Base-by-base conservation (phyloP, 2,329 filamentous ascomycete species). In the Chrysoporthe austroafricana region DNA sequence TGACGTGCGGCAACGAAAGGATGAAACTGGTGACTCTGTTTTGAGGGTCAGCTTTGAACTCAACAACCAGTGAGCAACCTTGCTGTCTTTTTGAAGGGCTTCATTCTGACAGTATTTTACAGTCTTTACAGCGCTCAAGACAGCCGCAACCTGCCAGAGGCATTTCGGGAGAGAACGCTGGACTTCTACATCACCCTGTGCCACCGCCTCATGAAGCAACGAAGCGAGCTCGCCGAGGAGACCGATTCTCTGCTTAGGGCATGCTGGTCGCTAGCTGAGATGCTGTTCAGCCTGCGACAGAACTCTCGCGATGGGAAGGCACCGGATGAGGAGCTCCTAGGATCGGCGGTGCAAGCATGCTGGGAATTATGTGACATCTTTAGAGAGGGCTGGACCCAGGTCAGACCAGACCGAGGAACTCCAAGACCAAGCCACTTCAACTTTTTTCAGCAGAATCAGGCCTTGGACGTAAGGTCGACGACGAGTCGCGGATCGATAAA, bases 361-460 rank as follows among this genome's bases (percentile, higher is more conserved):
- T 97, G 93, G 93, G 94, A 97, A 72, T 85, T 97, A 6, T 97
- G 93, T 76, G 93, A 97, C 79, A 88, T 97, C 64, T 97, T 97
- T 82, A 87, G 93, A 60, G 92, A 96, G 80, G 93, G 93, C 21
- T 97, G 94, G 93, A 93, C 92, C 3, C 92, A 96, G 73, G 88
- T 96, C 59, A 88, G 93, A 64, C 93, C 94, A 4, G 94, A 97
- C 70, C 85, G 94, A 65, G 91, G 91, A 57, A 97, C 94, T 1
- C 94, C 95, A 16, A 86, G 93, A 48, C 92, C 94, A 1, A 92
- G 86, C 66, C 93, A 97, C 76, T 86, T 90, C 13, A 90, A 84
- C 62, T 96, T 96, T 75, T 88, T 89, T 72, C 80, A 82, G 13
- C 80, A 81, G 8, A 78, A 79, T 54, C 80, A 43, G 84, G 83